Percentiles rank a stretch among this genome's conserved stretches.
Evolutionary conservation across 805 yeast genomes (phyloP).

Genomic region (Candida stauntonica): DNA sequence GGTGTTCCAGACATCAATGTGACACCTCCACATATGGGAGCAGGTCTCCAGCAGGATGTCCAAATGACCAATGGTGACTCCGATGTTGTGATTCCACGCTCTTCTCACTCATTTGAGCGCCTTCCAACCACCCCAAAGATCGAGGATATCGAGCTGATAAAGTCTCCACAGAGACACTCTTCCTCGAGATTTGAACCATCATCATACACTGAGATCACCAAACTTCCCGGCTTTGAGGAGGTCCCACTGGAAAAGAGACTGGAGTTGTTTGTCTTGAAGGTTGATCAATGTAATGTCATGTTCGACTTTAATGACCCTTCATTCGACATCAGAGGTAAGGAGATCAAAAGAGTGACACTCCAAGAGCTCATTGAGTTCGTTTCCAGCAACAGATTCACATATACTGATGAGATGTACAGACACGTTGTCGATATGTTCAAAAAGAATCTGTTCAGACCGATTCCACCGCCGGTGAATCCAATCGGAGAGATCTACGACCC

Average conservation of each 20-base stretch:
- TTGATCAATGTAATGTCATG: slow-evolving; percentile 91
- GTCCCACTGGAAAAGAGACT: slow-evolving; percentile 79
- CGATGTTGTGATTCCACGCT: slow-evolving; percentile 32
- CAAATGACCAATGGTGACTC: slow-evolving; percentile 10
- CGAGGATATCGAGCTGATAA: slow-evolving; percentile 70
- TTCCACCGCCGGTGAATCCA: slow-evolving; percentile 98
- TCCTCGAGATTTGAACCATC: slow-evolving; percentile 88
- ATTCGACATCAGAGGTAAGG: slow-evolving; percentile 87
- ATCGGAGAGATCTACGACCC: slow-evolving; percentile 96
- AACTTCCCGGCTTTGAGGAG: slow-evolving; percentile 84
- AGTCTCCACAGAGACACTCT: slow-evolving; percentile 86
- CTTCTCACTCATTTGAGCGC: slow-evolving; percentile 52
- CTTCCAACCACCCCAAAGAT: slow-evolving; percentile 53
- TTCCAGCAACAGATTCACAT: slow-evolving; percentile 73
- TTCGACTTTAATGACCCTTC: slow-evolving; percentile 95
- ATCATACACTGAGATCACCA: slow-evolving; percentile 56
- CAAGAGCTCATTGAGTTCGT: slow-evolving; percentile 89
- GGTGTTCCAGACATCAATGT: slow-evolving; percentile 18
- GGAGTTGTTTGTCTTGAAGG: slow-evolving; percentile 76
- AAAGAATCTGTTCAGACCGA: slow-evolving; percentile 85
- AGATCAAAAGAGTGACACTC: slow-evolving; percentile 78
- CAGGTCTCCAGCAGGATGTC: slow-evolving; percentile 6
- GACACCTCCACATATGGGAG: slow-evolving; percentile 12
- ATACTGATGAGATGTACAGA: slow-evolving; percentile 86
- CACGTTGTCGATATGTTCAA: slow-evolving; percentile 89